phyloP scores from a whole-genome alignment of 2,329 filamentous ascomycete species.

The Curvularia eragrostidis region DNA sequence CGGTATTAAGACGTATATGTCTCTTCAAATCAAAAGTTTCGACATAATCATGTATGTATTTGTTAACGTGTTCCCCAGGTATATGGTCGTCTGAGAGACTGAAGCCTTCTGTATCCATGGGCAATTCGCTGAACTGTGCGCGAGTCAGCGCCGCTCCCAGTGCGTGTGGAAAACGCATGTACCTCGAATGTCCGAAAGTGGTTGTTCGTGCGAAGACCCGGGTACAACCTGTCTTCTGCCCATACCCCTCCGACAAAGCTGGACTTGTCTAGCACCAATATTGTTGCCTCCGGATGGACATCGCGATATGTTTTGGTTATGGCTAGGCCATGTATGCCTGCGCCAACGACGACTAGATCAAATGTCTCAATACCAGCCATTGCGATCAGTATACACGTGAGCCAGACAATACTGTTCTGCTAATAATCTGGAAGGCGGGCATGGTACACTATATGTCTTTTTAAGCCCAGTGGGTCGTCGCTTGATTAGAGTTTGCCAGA shows the following conservation, averaged over 20 bases:
- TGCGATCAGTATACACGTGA: not conserved
- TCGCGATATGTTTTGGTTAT: constrained; percentile 59
- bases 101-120: constrained; percentile 38
- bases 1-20: constrained; percentile 60
- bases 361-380: constrained; percentile 12
- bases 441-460: not conserved
- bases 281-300: constrained; percentile 49
- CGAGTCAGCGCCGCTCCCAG: not conserved
- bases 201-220: constrained; percentile 55
- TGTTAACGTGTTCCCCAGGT: constrained; percentile 63
- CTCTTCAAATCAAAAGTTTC: constrained; percentile 56
- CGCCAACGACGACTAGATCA: constrained; percentile 40
- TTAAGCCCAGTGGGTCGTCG: not conserved
- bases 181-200: constrained; percentile 44
- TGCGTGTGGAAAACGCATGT: not conserved
- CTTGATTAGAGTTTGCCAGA: not conserved
- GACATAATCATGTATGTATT: constrained; percentile 59
- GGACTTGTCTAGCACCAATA: constrained; percentile 55
- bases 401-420: not conserved
- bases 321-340: constrained; percentile 53
- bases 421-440: not conserved
- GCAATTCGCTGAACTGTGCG: constrained; percentile 48
- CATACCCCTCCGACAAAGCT: constrained; percentile 53
- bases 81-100: constrained; percentile 61
- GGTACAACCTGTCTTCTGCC: constrained; percentile 53